These are phyloP conservation scores for Aureobasidium sp. DNA, from an alignment of 2,329 filamentous ascomycete species.

Conservation along the genomic window DNA sequence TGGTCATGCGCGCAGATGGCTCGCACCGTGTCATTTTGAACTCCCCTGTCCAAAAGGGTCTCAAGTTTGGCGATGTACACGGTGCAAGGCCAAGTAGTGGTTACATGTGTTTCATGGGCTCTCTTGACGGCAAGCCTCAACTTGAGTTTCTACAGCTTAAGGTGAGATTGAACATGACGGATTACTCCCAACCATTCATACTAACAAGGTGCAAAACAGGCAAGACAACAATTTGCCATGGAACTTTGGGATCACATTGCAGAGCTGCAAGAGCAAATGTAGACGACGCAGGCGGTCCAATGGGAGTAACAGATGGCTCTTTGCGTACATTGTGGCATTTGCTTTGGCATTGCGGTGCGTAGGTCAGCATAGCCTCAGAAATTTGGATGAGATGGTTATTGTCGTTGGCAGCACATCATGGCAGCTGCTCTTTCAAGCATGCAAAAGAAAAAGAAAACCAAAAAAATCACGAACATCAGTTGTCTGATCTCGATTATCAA, in stretches of 20 bases:
- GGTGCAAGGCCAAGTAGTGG: slow-evolving; percentile 63
- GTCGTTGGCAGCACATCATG: not conserved
- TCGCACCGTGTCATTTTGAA: slow-evolving; percentile 84
- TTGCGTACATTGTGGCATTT: not conserved
- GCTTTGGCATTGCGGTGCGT: not conserved
- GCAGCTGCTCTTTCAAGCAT: not conserved
- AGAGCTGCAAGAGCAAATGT: slow-evolving; percentile 36
- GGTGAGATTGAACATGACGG: slow-evolving; percentile 41
- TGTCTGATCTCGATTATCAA: too few relatives aligned
- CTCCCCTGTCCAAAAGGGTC: slow-evolving; percentile 67
- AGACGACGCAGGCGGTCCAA: not conserved
- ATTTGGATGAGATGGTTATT: not conserved
- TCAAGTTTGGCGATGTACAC: slow-evolving; percentile 64
- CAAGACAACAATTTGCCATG: slow-evolving; percentile 37
- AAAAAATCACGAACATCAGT: not conserved
- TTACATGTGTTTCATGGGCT: slow-evolving; percentile 57
- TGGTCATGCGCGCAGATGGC: slow-evolving; percentile 88
- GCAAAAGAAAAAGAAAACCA: not conserved
- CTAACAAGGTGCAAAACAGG: slow-evolving; percentile 27
- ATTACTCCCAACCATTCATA: too few relatives aligned
- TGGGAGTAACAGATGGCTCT: not conserved
- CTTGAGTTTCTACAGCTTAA: slow-evolving; percentile 50
- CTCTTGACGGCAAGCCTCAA: slow-evolving; percentile 46
- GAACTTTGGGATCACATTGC: slow-evolving; percentile 42
- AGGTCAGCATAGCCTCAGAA: not conserved